These are phyloP conservation scores for Aquilaria agallochum DNA, from an alignment of 441 rosid species.

Conservation along the genomic window DNA sequence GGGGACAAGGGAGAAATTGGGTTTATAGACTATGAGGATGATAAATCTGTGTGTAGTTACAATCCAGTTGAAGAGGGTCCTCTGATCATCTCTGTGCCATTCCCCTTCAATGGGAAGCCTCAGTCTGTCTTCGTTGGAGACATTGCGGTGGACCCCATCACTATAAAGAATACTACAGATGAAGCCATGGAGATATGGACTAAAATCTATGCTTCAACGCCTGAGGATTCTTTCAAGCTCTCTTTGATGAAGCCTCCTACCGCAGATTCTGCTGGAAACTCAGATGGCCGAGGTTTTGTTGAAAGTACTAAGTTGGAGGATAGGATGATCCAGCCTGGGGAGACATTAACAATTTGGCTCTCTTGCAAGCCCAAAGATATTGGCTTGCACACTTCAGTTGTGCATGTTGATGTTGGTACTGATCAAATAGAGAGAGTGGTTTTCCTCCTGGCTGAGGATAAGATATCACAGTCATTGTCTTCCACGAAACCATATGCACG, in stretches of 20 bases:
- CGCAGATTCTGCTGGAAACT: conserved; percentile 16
- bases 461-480: conserved; percentile 42
- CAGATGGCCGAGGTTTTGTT: conserved; percentile 22
- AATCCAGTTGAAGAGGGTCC: conserved; percentile 43
- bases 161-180: conserved; percentile 36
- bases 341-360: conserved; percentile 45
- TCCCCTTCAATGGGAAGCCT: conserved; percentile 52
- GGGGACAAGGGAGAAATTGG: conserved; percentile 54
- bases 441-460: conserved; percentile 62
- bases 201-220: conserved; percentile 53
- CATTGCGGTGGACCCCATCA: conserved; percentile 40
- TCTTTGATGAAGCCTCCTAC: conserved; percentile 52
- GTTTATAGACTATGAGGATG: conserved; percentile 54
- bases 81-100: conserved; percentile 44
- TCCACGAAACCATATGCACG: conserved; percentile 43
- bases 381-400: conserved; percentile 50
- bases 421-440: conserved; percentile 41
- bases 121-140: conserved; percentile 42
- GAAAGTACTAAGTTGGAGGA: conserved; percentile 48
- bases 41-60: conserved; percentile 31
- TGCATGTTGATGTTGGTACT: conserved; percentile 40
- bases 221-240: conserved; percentile 44
- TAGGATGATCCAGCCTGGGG: conserved; percentile 51
- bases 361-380: conserved; percentile 51
- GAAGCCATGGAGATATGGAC: conserved; percentile 53